These are phyloP conservation scores for Cicer judaicum DNA, from an alignment of 306 rosid species.

Conservation along the genomic window DNA sequence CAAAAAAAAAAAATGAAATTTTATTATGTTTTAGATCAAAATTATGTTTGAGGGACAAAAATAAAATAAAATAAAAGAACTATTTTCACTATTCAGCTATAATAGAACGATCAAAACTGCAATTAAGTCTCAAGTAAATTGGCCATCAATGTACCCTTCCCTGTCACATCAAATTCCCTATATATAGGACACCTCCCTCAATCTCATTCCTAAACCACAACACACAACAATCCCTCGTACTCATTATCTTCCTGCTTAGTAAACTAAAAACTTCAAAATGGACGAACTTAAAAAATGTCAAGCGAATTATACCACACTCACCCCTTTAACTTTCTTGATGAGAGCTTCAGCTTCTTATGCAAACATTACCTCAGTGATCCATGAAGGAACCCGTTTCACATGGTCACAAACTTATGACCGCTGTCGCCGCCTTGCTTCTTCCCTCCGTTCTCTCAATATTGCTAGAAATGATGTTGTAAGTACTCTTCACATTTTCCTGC, in stretches of 20 bases:
- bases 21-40: too few species aligned
- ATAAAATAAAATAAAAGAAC: too few species aligned
- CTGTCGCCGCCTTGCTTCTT: slow-evolving; percentile 79
- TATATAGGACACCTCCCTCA: slow-evolving; percentile 4
- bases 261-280: too few species aligned
- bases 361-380: slow-evolving; percentile 63
- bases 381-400: slow-evolving; percentile 68
- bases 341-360: slow-evolving; percentile 75
- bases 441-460: slow-evolving; percentile 73
- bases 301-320: slow-evolving; percentile 69
- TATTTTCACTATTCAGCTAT: too few species aligned
- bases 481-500: background rate
- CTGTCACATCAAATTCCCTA: background rate
- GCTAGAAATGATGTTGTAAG: slow-evolving; percentile 70
- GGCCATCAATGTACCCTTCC: background rate
- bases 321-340: slow-evolving; percentile 69
- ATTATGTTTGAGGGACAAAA: too few species aligned
- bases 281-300: slow-evolving; percentile 63
- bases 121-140: too few species aligned
- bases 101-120: too few species aligned
- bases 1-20: too few species aligned
- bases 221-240: background rate
- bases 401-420: slow-evolving; percentile 82
- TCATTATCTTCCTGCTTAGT: too few species aligned
- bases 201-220: slow-evolving; percentile 16